phyloP scores from a whole-genome alignment of 169 alveolate genomes.

The Plasmodium malariae region DNA sequence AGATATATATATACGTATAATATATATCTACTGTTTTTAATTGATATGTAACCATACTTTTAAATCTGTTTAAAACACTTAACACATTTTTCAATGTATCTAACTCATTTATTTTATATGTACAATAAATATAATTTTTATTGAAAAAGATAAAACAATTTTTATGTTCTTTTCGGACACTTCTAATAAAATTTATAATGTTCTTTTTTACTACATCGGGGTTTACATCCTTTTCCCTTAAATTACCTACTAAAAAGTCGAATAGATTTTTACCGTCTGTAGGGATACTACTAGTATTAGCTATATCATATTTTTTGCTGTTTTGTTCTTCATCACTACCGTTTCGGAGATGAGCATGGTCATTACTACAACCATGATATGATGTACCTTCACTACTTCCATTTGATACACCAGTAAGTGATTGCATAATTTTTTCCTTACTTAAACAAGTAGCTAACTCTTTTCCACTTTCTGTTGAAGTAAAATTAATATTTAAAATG shows the following conservation, averaged over 20 bases:
- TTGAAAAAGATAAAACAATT: conserved; percentile 57
- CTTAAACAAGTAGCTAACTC: background rate
- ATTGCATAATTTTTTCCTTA: background rate
- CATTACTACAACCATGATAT: background rate
- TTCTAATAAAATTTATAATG: conserved; percentile 35
- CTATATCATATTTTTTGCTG: background rate
- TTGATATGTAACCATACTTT: conserved; percentile 22
- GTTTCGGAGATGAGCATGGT: background rate
- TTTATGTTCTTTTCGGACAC: conserved; percentile 39
- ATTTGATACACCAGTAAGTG: background rate
- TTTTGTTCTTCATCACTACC: background rate
- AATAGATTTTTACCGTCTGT: background rate
- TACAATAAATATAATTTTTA: conserved; percentile 43
- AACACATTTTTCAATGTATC: conserved; percentile 27
- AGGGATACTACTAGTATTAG: background rate
- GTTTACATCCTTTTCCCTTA: background rate
- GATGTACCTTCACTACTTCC: background rate
- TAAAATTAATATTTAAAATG: conserved; percentile 32
- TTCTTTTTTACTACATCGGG: conserved; percentile 1
- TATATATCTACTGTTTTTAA: conserved; percentile 55
- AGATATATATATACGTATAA: conserved; percentile 65
- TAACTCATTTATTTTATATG: conserved; percentile 54
- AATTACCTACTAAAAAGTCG: background rate
- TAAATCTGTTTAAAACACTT: conserved; percentile 5
- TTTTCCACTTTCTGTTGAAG: background rate